Evolutionary conservation across 2,329 filamentous ascomycete species (phyloP).

Genomic region (Zopfia rhizophila): DNA sequence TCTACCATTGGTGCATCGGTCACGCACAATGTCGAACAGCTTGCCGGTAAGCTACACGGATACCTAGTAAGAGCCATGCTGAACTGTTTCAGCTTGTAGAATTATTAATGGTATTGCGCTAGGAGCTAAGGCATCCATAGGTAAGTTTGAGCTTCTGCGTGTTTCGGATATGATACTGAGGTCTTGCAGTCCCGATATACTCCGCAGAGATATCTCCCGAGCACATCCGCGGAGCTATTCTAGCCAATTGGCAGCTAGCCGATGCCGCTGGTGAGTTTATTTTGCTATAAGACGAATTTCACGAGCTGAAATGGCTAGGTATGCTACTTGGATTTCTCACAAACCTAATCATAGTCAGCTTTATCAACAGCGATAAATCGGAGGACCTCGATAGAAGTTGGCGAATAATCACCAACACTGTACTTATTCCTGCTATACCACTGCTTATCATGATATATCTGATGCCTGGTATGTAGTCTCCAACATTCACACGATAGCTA

Average conservation of each 20-base stretch:
- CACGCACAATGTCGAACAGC: conserved; percentile 25
- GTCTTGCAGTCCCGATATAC: conserved; percentile 27
- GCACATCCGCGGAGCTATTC: conserved; percentile 32
- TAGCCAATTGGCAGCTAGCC: conserved; percentile 36
- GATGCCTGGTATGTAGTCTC: conserved; percentile 20
- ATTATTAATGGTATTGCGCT: conserved; percentile 32
- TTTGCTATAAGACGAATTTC: background rate
- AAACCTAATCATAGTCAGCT: conserved; percentile 27
- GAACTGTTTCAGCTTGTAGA: too few relatives aligned
- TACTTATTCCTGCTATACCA: conserved; percentile 31
- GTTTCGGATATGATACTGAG: background rate
- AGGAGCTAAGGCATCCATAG: conserved; percentile 33
- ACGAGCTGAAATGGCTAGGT: conserved; percentile 7
- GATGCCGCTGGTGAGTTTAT: conserved; percentile 26
- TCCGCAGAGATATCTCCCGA: conserved; percentile 33
- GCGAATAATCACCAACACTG: conserved; percentile 33
- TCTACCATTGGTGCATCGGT: conserved; percentile 33
- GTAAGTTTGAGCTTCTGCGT: conserved; percentile 4
- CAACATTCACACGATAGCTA: background rate
- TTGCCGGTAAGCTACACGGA: too few relatives aligned
- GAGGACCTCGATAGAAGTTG: conserved; percentile 20
- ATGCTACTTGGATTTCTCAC: conserved; percentile 32
- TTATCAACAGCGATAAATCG: conserved; percentile 13
- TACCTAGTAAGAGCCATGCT: too few relatives aligned
- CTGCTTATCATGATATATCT: conserved; percentile 33